phyloP scores from a whole-genome alignment of 1,284 basidiomycete genomes.

The Cryptococcus amylolentus region DNA sequence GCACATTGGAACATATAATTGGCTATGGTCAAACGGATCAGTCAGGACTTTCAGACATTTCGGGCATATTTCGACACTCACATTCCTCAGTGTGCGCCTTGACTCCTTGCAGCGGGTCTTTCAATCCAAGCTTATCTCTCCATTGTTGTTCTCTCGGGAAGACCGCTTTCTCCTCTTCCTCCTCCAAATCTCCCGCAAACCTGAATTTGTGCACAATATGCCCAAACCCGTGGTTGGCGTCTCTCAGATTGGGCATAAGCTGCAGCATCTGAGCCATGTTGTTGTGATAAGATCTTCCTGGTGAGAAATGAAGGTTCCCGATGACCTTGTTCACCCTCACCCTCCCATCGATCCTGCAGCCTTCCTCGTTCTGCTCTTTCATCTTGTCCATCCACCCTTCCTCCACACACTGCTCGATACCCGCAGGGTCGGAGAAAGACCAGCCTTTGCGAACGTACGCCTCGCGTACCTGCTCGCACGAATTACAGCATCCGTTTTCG shows the following conservation, averaged over 20 bases:
- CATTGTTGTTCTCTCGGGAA: slow-evolving; percentile 65
- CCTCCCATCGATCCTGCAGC: slow-evolving; percentile 87
- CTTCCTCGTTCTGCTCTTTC: slow-evolving; percentile 85
- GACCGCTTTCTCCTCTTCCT: slow-evolving; percentile 60
- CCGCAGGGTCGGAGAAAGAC: slow-evolving; percentile 88
- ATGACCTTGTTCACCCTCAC: slow-evolving; percentile 89
- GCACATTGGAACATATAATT: slow-evolving; percentile 80
- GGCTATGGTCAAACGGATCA: slow-evolving; percentile 49
- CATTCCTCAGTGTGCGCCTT: slow-evolving; percentile 59
- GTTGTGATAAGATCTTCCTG: slow-evolving; percentile 88
- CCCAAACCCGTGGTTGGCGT: slow-evolving; percentile 88
- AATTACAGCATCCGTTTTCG: slow-evolving; percentile 82
- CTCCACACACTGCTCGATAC: slow-evolving; percentile 89
- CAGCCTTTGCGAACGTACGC: slow-evolving; percentile 89
- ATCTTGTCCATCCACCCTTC: slow-evolving; percentile 96
- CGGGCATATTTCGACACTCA: slow-evolving; percentile 39
- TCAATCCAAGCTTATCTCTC: slow-evolving; percentile 63
- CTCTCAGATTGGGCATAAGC: slow-evolving; percentile 89
- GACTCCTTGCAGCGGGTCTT: slow-evolving; percentile 76
- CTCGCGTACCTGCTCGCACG: slow-evolving; percentile 90
- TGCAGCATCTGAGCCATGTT: slow-evolving; percentile 81
- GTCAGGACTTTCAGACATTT: background rate
- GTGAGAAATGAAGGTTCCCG: slow-evolving; percentile 78
- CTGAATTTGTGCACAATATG: slow-evolving; percentile 79
- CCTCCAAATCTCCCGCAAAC: slow-evolving; percentile 66